A percentile compares a stretch with the other conserved stretches of the same genome.
Conservation (phyloP, 352 stramenopile genomes). For the Globisporangium paddicum region DNA sequence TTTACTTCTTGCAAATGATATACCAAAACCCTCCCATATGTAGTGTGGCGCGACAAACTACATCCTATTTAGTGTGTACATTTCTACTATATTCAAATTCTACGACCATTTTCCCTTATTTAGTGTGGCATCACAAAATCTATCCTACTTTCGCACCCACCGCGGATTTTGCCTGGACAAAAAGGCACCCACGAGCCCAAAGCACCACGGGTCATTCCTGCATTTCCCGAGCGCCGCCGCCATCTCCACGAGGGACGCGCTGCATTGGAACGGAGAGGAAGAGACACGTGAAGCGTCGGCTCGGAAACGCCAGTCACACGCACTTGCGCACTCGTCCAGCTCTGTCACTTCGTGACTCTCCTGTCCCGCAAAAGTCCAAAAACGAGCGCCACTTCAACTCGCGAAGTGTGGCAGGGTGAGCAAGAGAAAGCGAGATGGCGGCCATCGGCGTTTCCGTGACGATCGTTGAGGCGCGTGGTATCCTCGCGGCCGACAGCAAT, state of each 20-base stretch:
- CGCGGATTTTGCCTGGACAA: background rate
- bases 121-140: background rate
- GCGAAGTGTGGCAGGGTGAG: background rate
- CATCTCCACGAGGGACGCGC: background rate
- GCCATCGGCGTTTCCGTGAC: constrained; percentile 26
- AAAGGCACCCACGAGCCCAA: constrained; percentile 1
- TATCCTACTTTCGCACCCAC: constrained; percentile 8
- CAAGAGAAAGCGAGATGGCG: constrained; percentile 1
- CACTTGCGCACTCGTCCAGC: background rate
- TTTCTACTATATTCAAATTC: background rate
- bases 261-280: background rate
- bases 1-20: background rate
- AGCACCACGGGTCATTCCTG: background rate
- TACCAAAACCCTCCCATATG: background rate
- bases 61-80: constrained; percentile 1
- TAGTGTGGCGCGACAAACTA: background rate
- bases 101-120: background rate
- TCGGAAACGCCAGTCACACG: background rate
- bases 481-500: constrained; percentile 61
- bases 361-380: background rate
- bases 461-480: constrained; percentile 56
- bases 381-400: constrained; percentile 1
- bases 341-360: background rate
- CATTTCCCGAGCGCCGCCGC: background rate
- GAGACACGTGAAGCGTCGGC: constrained; percentile 2